Base-by-base conservation (phyloP, 345 rosid species). In the Chamaenerion angustifolium region DNA sequence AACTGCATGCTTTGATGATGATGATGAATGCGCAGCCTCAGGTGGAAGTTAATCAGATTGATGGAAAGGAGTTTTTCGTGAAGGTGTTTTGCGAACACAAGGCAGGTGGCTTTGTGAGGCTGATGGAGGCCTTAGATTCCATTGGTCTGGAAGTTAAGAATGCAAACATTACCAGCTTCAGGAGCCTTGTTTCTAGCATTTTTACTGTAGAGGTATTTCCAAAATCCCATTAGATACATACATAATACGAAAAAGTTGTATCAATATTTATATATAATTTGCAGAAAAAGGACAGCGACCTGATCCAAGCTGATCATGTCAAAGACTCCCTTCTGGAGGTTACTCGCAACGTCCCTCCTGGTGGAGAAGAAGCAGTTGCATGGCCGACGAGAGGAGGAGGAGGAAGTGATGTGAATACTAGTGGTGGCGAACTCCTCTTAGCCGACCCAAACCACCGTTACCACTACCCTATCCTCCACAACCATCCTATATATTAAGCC, bases 81-180 rank as follows among this genome's bases (percentile, higher is more conserved):
- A 87, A 84, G 72, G 95, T 87, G 9, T 83, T 92, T 3, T 77
- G 89, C 40, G 98, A 87, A 76, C 86, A 82, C 64, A 82, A 75
- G 64, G 71, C 82, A 0, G 87, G 98, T 12, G 96, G 93, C 2
- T 83, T 90, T 64, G 78, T 76, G 45, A 81, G 76, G 61, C 72
- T 90, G 56, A 69, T 92, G 79, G 95, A 92, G 67, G 93, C 87
- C 46, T 56, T 90, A 65, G 83, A 78, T 67, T 76, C 87, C 16
- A 68, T 87, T 11, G 96, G 96, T n/a, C 66, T 90, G 16, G 93
- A 81, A 69, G 96, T 90, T 6, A 78, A 81, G 41, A 78, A 83
- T 68, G 96, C 80, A 11, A 90, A 90, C 57, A 81, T 82, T 1
- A 87, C 88, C 55, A 80, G 95, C 61, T 78, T 25, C 66, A 67